Evolutionary conservation across 805 yeast species (phyloP).

Genomic region (Hemisphaericaspora nanyangensis): DNA sequence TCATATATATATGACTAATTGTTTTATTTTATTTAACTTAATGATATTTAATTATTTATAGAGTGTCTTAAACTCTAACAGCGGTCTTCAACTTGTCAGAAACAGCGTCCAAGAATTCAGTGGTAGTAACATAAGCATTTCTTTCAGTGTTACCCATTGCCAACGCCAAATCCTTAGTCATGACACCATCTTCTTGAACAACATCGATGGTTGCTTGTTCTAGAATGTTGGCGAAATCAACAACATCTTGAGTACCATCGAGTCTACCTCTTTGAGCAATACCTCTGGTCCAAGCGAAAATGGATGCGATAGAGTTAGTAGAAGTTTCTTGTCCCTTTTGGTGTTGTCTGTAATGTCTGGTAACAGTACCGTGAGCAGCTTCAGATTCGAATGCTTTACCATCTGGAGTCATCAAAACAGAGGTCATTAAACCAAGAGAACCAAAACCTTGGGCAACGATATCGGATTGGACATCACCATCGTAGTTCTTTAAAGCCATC

Average conservation of each 20-base stretch:
- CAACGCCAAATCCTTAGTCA: slow-evolving; percentile 81
- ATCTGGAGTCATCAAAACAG: slow-evolving; percentile 78
- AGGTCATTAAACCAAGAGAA: slow-evolving; percentile 80
- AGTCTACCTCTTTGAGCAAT: slow-evolving; percentile 75
- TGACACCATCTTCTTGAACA: slow-evolving; percentile 68
- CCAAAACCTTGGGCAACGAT: slow-evolving; percentile 88
- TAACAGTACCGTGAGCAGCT: slow-evolving; percentile 87
- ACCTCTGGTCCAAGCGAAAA: slow-evolving; percentile 87
- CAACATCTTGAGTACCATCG: slow-evolving; percentile 68
- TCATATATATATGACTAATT: not conserved
- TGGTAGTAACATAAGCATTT: slow-evolving; percentile 64
- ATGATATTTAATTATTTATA: not conserved
- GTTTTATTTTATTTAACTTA: not conserved
- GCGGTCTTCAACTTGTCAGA: slow-evolving; percentile 47
- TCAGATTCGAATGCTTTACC: slow-evolving; percentile 84
- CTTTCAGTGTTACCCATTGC: slow-evolving; percentile 63
- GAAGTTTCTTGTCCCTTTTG: slow-evolving; percentile 82
- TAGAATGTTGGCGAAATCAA: slow-evolving; percentile 58
- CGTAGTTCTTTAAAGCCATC: slow-evolving; percentile 79
- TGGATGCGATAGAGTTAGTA: slow-evolving; percentile 81
- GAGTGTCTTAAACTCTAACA: not conserved
- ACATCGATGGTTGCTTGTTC: slow-evolving; percentile 70
- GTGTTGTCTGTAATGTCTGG: slow-evolving; percentile 79
- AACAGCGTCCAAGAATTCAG: slow-evolving; percentile 76
- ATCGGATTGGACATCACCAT: slow-evolving; percentile 83